phyloP scores from a whole-genome alignment of 192 early-diverging fungal genomes.

The Diversispora eburnea region DNA sequence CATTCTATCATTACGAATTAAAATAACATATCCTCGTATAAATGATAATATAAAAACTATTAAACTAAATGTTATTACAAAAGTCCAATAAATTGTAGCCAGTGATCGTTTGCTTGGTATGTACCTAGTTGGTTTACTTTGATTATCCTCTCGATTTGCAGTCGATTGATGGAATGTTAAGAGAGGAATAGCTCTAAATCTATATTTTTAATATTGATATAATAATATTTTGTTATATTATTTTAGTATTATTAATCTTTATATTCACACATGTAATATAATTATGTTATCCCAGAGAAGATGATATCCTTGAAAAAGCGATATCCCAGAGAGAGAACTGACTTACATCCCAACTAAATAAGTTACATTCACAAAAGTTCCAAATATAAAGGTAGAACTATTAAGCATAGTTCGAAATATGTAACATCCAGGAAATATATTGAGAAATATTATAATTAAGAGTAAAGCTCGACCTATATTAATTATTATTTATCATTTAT shows the following conservation, averaged over 20 bases:
- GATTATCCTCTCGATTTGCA: too few species aligned
- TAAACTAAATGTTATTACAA: neutral
- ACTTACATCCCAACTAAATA: too few species aligned
- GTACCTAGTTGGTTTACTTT: neutral
- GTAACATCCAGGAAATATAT: too few species aligned
- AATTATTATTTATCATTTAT: neutral
- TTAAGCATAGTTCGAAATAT: too few species aligned
- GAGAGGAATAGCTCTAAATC: neutral
- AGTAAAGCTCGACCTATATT: too few species aligned
- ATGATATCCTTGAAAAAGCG: neutral
- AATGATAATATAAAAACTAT: neutral
- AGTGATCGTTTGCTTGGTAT: neutral
- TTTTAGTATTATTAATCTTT: neutral
- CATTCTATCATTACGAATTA: neutral
- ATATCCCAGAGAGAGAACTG: neutral
- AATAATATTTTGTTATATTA: neutral
- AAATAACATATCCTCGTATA: neutral
- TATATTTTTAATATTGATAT: neutral
- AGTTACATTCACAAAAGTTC: too few species aligned
- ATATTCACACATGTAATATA: too few species aligned
- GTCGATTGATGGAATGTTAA: neutral
- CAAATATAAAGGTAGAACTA: too few species aligned
- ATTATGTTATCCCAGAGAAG: neutral
- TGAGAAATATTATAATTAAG: too few species aligned
- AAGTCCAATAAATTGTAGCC: neutral